Conservation (phyloP, 768 basidiomycete species). For the Dacryopinax spathularia region DNA sequence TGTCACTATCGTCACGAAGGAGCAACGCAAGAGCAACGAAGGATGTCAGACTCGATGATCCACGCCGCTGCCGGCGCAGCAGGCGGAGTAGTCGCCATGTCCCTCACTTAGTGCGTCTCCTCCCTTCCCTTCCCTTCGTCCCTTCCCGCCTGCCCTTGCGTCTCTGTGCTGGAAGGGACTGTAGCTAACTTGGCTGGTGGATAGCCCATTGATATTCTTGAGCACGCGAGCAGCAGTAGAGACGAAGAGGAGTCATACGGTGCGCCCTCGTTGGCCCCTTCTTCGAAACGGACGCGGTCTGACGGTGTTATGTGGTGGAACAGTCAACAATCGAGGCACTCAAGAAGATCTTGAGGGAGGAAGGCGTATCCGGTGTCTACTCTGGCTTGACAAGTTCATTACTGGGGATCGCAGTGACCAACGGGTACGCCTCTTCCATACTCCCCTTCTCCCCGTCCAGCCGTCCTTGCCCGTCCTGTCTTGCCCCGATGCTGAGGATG, state of each 20-base stretch:
- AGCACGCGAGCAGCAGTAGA: constrained; percentile 90
- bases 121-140: too few relatives aligned
- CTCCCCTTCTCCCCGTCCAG: neutral
- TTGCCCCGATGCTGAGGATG: neutral
- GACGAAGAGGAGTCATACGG: constrained; percentile 64
- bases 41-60: constrained; percentile 51
- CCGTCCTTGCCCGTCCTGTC: neutral
- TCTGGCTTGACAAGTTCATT: constrained; percentile 74
- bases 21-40: too few relatives aligned
- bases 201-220: constrained; percentile 81
- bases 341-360: constrained; percentile 62
- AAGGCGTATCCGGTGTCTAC: constrained; percentile 76
- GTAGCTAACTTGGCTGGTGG: too few relatives aligned
- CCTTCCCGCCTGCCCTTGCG: too few relatives aligned
- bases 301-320: neutral
- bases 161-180: too few relatives aligned
- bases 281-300: neutral
- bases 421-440: constrained; percentile 43
- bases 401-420: constrained; percentile 83
- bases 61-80: constrained; percentile 81
- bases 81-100: constrained; percentile 84
- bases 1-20: too few relatives aligned
- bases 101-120: constrained; percentile 75
- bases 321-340: constrained; percentile 55
- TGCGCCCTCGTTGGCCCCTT: constrained; percentile 19